Percentiles rank a stretch among this genome's conserved stretches.
These are phyloP conservation scores for Geotrichum klebahnii DNA, from an alignment of 1,139 yeast genomes.

Conservation along the genomic window DNA sequence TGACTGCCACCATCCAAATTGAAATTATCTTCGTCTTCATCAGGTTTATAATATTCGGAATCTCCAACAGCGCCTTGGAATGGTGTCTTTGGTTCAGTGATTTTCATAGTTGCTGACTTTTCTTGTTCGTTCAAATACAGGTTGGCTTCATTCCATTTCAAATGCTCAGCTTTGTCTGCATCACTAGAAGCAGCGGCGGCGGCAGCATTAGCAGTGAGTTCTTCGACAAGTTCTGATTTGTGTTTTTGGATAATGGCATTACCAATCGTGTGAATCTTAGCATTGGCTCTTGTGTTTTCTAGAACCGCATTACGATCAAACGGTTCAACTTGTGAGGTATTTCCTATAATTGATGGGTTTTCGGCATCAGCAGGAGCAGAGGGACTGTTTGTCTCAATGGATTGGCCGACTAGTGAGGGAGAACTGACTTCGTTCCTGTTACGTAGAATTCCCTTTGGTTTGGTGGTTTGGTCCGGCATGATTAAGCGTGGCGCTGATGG, in stretches of 20 bases:
- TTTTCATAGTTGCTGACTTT: conserved; percentile 70
- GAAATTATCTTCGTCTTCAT: conserved; percentile 55
- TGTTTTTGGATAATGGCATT: conserved; percentile 25
- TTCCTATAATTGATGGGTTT: not conserved
- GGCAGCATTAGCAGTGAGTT: conserved; percentile 18
- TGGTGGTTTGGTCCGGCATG: conserved; percentile 19
- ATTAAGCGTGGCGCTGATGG: not conserved
- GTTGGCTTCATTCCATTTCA: conserved; percentile 73
- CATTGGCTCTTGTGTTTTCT: conserved; percentile 47
- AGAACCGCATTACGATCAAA: conserved; percentile 47
- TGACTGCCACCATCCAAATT: conserved; percentile 38
- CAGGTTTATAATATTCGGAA: conserved; percentile 73
- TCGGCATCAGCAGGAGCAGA: not conserved
- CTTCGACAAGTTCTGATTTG: conserved; percentile 20
- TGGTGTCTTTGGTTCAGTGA: conserved; percentile 97
- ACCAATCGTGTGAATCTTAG: conserved; percentile 39
- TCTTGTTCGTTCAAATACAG: conserved; percentile 64
- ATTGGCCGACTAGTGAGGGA: not conserved
- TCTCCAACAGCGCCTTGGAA: conserved; percentile 91
- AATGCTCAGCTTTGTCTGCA: conserved; percentile 37
- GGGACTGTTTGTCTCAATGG: not conserved
- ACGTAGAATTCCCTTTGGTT: conserved; percentile 22
- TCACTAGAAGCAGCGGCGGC: too few relatives aligned
- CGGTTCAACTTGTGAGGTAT: not conserved
- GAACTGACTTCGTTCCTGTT: conserved; percentile 9